phyloP scores from a whole-genome alignment of 2,329 filamentous ascomycete genomes.

The Sarocladium brachiariae region DNA sequence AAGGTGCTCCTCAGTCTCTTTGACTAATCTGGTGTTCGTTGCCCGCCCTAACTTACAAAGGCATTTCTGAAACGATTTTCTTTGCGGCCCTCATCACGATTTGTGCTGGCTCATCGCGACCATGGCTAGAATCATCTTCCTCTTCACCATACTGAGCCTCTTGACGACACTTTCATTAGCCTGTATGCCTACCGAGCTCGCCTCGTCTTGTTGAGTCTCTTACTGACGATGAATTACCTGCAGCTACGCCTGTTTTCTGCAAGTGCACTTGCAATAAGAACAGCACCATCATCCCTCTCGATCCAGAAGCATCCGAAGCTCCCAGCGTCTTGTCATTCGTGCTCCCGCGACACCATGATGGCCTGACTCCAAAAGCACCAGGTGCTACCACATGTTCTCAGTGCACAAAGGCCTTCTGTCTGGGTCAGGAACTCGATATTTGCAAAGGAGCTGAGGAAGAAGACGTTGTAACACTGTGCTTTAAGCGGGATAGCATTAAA shows the following conservation, averaged over 20 bases:
- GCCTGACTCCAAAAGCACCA: slow-evolving; percentile 26
- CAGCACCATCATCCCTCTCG: slow-evolving; percentile 59
- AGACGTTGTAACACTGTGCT: slow-evolving; percentile 56
- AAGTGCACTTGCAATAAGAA: slow-evolving; percentile 67
- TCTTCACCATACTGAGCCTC: slow-evolving; percentile 25
- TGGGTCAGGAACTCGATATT: slow-evolving; percentile 52
- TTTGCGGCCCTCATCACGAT: no score
- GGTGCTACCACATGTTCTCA: slow-evolving; percentile 45
- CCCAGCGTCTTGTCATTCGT: slow-evolving; percentile 16
- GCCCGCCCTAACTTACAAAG: no score
- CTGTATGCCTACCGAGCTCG: slow-evolving; percentile 26
- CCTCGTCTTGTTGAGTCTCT: background rate
- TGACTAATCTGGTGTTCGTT: background rate
- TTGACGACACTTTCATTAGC: slow-evolving; percentile 29
- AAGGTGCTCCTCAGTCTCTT: background rate
- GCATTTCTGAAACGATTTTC: no score
- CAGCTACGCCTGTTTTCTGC: slow-evolving; percentile 58
- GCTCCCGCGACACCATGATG: slow-evolving; percentile 14
- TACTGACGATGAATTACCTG: background rate
- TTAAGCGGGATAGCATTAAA: slow-evolving; percentile 61
- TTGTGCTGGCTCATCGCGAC: no score
- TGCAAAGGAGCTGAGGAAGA: slow-evolving; percentile 56
- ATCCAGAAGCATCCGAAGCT: slow-evolving; percentile 28
- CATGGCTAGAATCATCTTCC: slow-evolving; percentile 36
- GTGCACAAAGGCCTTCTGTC: slow-evolving; percentile 60